phyloP scores from a whole-genome alignment of 805 yeast genomes.

The Starmerella powellii region DNA sequence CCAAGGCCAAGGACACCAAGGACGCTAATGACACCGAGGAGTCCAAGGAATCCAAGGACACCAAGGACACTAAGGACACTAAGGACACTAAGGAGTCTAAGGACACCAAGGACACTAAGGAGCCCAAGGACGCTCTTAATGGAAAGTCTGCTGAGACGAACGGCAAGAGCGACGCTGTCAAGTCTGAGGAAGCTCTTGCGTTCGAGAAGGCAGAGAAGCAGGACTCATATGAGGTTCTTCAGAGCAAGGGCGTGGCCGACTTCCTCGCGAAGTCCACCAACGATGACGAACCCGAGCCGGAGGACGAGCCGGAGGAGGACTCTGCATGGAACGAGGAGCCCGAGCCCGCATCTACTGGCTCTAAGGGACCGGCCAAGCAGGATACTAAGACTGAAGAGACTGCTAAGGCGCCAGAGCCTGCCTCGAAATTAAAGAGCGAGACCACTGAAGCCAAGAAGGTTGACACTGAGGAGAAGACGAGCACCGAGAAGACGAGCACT shows the following conservation, averaged over 20 bases:
- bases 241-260: conserved; percentile 37
- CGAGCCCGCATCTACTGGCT: not conserved
- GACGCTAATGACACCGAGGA: not conserved
- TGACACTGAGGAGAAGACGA: too few relatives aligned
- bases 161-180: not conserved
- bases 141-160: conserved; percentile 3
- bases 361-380: conserved; percentile 11
- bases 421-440: too few relatives aligned
- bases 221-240: conserved; percentile 39
- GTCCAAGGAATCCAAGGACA: not conserved
- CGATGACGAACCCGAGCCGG: conserved; percentile 33
- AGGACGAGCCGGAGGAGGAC: conserved; percentile 19
- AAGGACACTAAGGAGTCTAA: conserved; percentile 16
- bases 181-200: conserved; percentile 21
- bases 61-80: conserved; percentile 10
- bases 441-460: too few relatives aligned
- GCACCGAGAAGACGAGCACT: too few relatives aligned
- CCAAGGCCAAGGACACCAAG: not conserved
- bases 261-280: conserved; percentile 40
- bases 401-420: conserved; percentile 8
- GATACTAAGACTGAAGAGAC: conserved; percentile 24
- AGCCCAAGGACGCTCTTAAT: conserved; percentile 7
- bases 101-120: not conserved
- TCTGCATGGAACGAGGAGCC: conserved; percentile 32
- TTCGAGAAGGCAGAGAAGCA: conserved; percentile 32